Evolutionary conservation across 495 filamentous ascomycete genomes (phyloP).

Genomic region (Cudoniella acicularis): DNA sequence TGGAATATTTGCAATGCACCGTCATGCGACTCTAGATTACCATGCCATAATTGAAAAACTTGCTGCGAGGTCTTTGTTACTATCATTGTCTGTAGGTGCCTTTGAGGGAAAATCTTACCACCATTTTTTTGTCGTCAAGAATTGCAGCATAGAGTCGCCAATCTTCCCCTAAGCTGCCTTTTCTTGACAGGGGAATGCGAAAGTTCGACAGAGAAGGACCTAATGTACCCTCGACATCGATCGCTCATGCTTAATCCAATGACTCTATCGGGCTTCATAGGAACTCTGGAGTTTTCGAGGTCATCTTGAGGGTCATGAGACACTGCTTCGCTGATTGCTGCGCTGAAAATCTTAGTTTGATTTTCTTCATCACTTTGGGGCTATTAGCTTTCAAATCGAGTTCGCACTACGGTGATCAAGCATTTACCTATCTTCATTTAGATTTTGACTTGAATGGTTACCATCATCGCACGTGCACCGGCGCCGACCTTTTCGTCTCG

Average conservation of each 20-base stretch:
- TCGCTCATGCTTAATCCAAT: slow-evolving; percentile 6
- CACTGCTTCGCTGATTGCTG: background rate
- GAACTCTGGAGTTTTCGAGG: slow-evolving; percentile 1
- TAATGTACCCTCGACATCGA: slow-evolving; percentile 5
- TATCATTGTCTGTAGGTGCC: background rate
- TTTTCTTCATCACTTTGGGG: slow-evolving; percentile 9
- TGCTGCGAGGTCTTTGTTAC: background rate
- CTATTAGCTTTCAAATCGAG: slow-evolving; percentile 3
- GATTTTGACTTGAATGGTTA: background rate
- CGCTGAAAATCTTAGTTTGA: slow-evolving; percentile 3
- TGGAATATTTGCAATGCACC: slow-evolving; percentile 7
- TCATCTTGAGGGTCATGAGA: slow-evolving; percentile 10
- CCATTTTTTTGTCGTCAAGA: background rate
- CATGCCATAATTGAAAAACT: slow-evolving; percentile 1
- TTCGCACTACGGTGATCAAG: background rate
- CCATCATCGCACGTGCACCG: background rate
- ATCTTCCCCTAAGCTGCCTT: slow-evolving; percentile 4
- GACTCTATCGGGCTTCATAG: slow-evolving; percentile 10
- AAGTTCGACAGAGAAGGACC: background rate
- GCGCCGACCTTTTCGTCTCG: slow-evolving; percentile 1
- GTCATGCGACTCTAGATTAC: slow-evolving; percentile 5
- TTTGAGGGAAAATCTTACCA: background rate
- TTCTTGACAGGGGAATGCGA: slow-evolving; percentile 2
- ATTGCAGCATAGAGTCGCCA: slow-evolving; percentile 7
- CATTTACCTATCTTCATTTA: slow-evolving; percentile 6